A percentile compares a stretch with the other conserved stretches of the same genome.
Conservation (phyloP, 306 rosid genomes). For the Styphnolobium japonicum region DNA sequence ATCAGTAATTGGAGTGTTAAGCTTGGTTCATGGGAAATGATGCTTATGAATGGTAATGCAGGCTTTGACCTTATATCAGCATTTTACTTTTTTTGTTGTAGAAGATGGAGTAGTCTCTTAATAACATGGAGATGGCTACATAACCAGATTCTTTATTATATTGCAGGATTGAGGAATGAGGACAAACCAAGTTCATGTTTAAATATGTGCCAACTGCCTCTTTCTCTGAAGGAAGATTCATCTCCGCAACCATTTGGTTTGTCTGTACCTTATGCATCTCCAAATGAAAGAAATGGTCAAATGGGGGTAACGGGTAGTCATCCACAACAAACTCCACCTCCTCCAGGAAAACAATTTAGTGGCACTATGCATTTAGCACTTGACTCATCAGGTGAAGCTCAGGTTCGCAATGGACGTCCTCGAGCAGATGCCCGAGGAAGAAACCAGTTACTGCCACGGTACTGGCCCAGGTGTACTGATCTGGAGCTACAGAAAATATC, state of each 20-base stretch:
- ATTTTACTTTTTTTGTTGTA: constrained; percentile 1
- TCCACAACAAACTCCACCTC: constrained; percentile 58
- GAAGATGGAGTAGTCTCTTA: neutral
- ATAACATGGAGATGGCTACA: constrained; percentile 16
- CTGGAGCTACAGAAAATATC: constrained; percentile 88
- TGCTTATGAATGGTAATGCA: constrained; percentile 65
- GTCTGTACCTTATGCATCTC: constrained; percentile 58
- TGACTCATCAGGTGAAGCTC: constrained; percentile 72
- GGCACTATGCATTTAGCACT: constrained; percentile 52
- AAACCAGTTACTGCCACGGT: constrained; percentile 83
- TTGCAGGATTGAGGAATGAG: constrained; percentile 74
- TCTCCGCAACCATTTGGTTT: constrained; percentile 72
- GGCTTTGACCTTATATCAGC: constrained; percentile 29
- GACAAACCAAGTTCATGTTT: constrained; percentile 70
- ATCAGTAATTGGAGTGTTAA: constrained; percentile 63
- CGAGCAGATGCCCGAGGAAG: constrained; percentile 86
- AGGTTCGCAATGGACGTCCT: constrained; percentile 82
- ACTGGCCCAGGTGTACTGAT: constrained; percentile 98
- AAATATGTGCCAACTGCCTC: constrained; percentile 66
- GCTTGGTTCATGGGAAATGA: constrained; percentile 60
- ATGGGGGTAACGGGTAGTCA: constrained; percentile 63
- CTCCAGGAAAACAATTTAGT: constrained; percentile 56
- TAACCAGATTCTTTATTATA: constrained; percentile 27
- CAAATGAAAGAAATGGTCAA: constrained; percentile 74
- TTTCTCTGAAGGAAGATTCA: constrained; percentile 72